Evolutionary conservation across 2,329 filamentous ascomycete genomes (phyloP).

Genomic region (Trichothecium sympodiale): DNA sequence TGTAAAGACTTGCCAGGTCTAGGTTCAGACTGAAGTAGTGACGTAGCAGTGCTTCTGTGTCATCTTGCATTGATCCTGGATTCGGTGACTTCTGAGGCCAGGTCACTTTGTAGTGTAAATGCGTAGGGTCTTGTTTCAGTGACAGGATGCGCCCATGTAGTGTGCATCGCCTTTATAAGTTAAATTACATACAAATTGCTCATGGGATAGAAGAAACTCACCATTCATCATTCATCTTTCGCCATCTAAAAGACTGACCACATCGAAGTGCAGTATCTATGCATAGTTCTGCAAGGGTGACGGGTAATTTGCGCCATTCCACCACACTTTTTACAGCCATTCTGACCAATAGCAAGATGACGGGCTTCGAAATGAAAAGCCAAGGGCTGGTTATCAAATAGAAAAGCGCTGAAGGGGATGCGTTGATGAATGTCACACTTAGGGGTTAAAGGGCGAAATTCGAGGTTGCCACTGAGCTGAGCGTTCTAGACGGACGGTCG

Average conservation of each 20-base stretch:
- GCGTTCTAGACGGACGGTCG: no score
- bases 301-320: constrained; percentile 79
- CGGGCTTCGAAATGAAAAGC: no score
- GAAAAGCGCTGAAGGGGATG: no score
- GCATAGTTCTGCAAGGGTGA: constrained; percentile 75
- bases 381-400: no score
- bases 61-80: constrained; percentile 43
- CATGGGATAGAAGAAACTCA: constrained; percentile 20
- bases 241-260: constrained; percentile 95
- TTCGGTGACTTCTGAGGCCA: constrained; percentile 30
- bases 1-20: constrained; percentile 67
- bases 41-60: constrained; percentile 61
- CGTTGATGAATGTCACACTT: no score
- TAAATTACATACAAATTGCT: constrained; percentile 4
- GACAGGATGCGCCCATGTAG: constrained; percentile 77
- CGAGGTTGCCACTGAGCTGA: no score
- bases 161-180: constrained; percentile 58
- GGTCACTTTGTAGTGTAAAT: constrained; percentile 70
- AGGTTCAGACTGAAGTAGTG: constrained; percentile 81
- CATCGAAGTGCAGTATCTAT: constrained; percentile 91
- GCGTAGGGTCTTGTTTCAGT: constrained; percentile 67
- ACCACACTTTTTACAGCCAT: constrained; percentile 39
- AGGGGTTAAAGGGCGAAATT: no score
- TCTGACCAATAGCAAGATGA: not conserved
- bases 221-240: constrained; percentile 78